Conservation (phyloP, 345 rosid genomes). For the Gossypium stocksii region DNA sequence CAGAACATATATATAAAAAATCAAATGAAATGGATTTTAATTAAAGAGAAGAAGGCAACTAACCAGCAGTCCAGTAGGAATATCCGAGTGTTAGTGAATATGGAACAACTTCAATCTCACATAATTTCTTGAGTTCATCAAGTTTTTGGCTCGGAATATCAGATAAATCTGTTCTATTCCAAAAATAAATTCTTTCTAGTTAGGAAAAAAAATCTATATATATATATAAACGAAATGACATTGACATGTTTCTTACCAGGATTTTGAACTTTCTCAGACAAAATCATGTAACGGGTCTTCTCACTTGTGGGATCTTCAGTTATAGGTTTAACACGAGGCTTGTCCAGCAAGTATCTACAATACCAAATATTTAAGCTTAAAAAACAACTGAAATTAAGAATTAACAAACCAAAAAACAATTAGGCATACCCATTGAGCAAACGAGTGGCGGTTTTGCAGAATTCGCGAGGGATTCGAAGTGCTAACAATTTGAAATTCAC, state of each 20-base stretch:
- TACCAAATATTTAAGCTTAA: neutral
- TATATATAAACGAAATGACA: neutral
- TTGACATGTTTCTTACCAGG: slow-evolving; percentile 37
- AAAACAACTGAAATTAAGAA: neutral
- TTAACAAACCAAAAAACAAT: neutral
- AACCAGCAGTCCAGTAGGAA: slow-evolving; percentile 93
- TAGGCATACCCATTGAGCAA: slow-evolving; percentile 63
- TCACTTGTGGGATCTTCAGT: slow-evolving; percentile 67
- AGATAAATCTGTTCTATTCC: slow-evolving; percentile 56
- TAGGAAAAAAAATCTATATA: neutral
- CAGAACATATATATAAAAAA: neutral
- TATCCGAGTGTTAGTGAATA: slow-evolving; percentile 74
- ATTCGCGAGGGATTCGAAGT: slow-evolving; percentile 77
- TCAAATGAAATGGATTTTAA: neutral
- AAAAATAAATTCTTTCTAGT: slow-evolving; percentile 16
- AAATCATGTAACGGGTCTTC: slow-evolving; percentile 59
- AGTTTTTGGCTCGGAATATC: slow-evolving; percentile 58
- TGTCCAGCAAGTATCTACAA: slow-evolving; percentile 75
- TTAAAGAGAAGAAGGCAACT: slow-evolving; percentile 12
- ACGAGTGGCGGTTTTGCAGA: slow-evolving; percentile 56
- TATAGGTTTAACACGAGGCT: slow-evolving; percentile 74
- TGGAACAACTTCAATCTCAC: slow-evolving; percentile 61
- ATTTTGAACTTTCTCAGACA: slow-evolving; percentile 59
- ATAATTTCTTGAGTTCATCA: slow-evolving; percentile 53
- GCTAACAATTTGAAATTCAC: slow-evolving; percentile 69